Base-by-base conservation (phyloP, 2,329 filamentous ascomycete genomes). In the Colletotrichum graminicola region DNA sequence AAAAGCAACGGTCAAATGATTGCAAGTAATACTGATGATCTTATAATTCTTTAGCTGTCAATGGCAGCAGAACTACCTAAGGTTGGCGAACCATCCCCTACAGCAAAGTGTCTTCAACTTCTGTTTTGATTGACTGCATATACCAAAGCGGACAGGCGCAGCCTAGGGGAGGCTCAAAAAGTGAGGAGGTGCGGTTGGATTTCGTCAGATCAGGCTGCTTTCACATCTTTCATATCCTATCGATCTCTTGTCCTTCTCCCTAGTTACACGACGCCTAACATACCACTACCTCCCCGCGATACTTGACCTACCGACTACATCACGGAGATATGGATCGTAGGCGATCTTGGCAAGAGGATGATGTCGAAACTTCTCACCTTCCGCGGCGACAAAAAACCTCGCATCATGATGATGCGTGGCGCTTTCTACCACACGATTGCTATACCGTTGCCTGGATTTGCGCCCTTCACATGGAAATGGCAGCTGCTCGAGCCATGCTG, bases 371-470 rank as follows among this genome's bases (percentile, higher is more conserved):
- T 51, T 51, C 6, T 51, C 47, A 14, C 7, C 23, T 51, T 29
- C 23, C 47, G 14, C 23, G 47, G 14, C 47, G 47, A 51, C 47
- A 29, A 51, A 51, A 18, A 29, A 26, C 14, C 12, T 29, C 23
- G 12, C 47, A 29, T 51, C 12, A 51, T 51, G 47, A 4, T 51
- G 8, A n/a, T 29, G 14, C 23, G 47, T 23, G n/a, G 23, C 47
- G 23, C 23, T 51, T 5, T 26, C 47, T 51, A 29, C 47, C 23
- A 16, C 23, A 60, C n/a, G 57, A 66, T n/a, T 29, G 73, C 0
- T 75, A 76, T 45, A 67, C 67, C 10, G 60, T 76, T 5, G 73
- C 68, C 11, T 76, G 74, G 75, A 74, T 76, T 16, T 76, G 72
- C 32, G 75, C 75, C 3, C 57, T 76, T 1, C 55, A 14, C 4